Base-by-base conservation (phyloP, 495 filamentous ascomycete genomes). In the Trichoderma erinaceum region DNA sequence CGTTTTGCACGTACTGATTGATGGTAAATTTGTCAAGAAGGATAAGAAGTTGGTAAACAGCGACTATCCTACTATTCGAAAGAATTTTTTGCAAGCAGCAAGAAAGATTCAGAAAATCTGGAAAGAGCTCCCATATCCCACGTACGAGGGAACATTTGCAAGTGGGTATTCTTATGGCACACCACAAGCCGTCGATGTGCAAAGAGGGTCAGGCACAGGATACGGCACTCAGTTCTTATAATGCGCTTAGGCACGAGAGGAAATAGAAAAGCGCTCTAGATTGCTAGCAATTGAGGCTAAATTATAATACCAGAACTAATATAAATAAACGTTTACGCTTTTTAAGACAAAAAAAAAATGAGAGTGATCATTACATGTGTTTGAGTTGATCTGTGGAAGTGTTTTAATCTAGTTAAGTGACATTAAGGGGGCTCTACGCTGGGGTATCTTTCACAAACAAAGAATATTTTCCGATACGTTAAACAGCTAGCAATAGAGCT, bases 1-100 rank as follows among this genome's bases (percentile, higher is more conserved):
- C 68, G 72, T 86, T 32, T 72, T 79, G 46, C 72, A 77, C 44
- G 82, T 85, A 13, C 11, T 70, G 41, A 67, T 72, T 5, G 68
- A 70, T 41, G 71, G 71, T 35, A 69, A 70, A 61, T 69, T 69
- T 41, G 46, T 67, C 18, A 72, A 72, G 50, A 63, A 27, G 21
- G 67, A 68, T 23, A 65, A 65, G 21, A 70, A 70, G 44, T 25
- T 72, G 13, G 43, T 63, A 4, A 65, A 15, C 27, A 1, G 27
- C 23, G 66, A 68, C 18, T 72, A 72, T 38, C 18, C 32, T 10
- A 67, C 56, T 12, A 56, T 70, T 38, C 46, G 66, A 43, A 32
- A 61, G n/a, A 56, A 50, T 16, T 74, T 74, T 48, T 32, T 74
- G 38, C 13, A 41, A 46, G 67, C 56, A 12, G 72, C 72, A 4